Evolutionary conservation across 148 eudicot species (phyloP), one percentile per base, ranked within the genome.

Genomic region (Suaeda aralocaspica): DNA sequence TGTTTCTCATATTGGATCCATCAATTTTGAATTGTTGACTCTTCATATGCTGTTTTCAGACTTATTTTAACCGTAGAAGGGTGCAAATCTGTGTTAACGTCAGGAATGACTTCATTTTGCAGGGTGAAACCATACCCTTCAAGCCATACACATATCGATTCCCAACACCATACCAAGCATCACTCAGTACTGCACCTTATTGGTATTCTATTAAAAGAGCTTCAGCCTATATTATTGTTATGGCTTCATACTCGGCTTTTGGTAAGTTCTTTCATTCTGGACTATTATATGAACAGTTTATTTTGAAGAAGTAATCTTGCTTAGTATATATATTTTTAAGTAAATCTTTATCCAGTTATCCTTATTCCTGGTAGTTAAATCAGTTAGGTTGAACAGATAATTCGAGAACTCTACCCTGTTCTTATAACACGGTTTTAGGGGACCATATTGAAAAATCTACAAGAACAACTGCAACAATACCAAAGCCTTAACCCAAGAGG

Each of bases 131-230:
- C 28, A 75, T 81, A 68, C 97, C 97, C 13, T 92, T 92, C 72
- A 89, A 89, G 83, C 97, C 97, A 59, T 92, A 84, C 60, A 87
- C 68, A 71, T 61, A 85, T 31, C 81, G 96, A 25, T 92, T 64
- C 70, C 85, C 64, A 29, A 77, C 80, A 29, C 96, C 96, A 44
- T 85, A 78, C 55, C 55, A 65, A 66, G 92, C 84, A 65, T 85
- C 97, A 12, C 64, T 59, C n/a, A 92, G 96, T 67, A 87, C 97
- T 67, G 59, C 87, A 77, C 96, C 92, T 34, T 86, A 86, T 46
- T 92, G 97, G 95, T 92, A 89, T 83, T 92, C 97, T 1, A 83
- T 92, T 58, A 92, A 87, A 80, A 81, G 96, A 75, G 97, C 95
- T 77, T 87, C 97, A 33, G 90, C 96, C 58, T 73, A 92, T 64